Base-by-base conservation (phyloP, 768 basidiomycete species). In the Podaxis carcinomalis region DNA sequence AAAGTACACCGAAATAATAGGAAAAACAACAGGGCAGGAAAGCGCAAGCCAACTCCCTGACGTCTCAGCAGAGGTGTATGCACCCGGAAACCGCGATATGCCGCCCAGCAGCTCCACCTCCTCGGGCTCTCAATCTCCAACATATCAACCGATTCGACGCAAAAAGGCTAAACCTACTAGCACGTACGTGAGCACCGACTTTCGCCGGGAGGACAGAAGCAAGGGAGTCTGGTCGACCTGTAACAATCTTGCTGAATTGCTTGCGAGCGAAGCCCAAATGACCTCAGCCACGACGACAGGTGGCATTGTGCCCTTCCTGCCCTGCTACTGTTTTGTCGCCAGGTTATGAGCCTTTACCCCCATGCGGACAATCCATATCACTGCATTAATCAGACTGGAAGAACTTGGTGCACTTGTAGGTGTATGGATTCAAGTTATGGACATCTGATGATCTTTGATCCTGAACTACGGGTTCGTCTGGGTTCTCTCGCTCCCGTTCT, bases 281-380 rank as follows among this genome's bases (percentile, higher is more conserved):
- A 36, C 42, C 52, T 55, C 44, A 55, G 23, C 27, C 35, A 39
- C 51, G 37, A 54, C n/a, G 47, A 47, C 10, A 27, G 44, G 44
- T 49, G 37, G 14, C 51, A 47, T 23, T 42, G 27, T 42, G n/a
- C 36, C 36, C n/a, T 53, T 11, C 16, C 49, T 40, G 16, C 23
- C 19, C 28, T 53, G 42, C 25, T 37, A 21, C 46, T 16, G 10
- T 23, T 50, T 50, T 49, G 6, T 50, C 47, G 37, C 36, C 13
- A 57, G 9, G 6, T 57, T 37, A 57, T 57, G 56, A 37, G 56
- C 56, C 16, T 46, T 46, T 60, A 35, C 39, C 59, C 42, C 59
- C 59, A 52, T 54, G 19, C 5, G 42, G 42, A 19, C 13, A 44
- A 10, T 47, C 32, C 52, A 54, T 32, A 55, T 61, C 52, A 61